These are phyloP conservation scores for Dalbergia cochinchinensis DNA, from an alignment of 306 rosid species.

Conservation along the genomic window DNA sequence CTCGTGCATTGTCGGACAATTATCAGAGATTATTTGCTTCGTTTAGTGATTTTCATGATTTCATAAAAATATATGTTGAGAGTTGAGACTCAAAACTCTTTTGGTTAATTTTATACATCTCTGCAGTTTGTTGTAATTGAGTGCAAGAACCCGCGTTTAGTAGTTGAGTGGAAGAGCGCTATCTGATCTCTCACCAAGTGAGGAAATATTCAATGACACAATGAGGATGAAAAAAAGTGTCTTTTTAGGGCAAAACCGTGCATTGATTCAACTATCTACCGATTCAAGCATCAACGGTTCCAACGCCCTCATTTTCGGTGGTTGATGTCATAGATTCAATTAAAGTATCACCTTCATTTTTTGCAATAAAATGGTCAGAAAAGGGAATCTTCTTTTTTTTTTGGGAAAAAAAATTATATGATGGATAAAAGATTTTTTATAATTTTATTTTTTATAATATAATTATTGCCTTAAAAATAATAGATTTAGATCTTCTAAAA, in stretches of 20 bases:
- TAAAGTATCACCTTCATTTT: too few species aligned
- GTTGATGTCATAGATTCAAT: too few species aligned
- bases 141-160: not conserved
- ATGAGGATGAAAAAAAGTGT: not conserved
- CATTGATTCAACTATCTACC: too few species aligned
- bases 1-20: conserved; percentile 31
- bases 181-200: not conserved
- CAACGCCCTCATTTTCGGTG: too few species aligned
- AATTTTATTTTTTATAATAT: too few species aligned
- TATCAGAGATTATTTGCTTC: conserved; percentile 31
- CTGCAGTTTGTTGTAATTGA: not conserved
- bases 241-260: not conserved
- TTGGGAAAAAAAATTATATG: too few species aligned
- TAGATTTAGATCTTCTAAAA: too few species aligned
- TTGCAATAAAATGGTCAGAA: too few species aligned
- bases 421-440: too few species aligned
- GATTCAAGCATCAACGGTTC: too few species aligned
- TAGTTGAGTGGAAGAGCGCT: not conserved
- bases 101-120: not conserved
- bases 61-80: not conserved
- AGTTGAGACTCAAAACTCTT: conserved; percentile 14
- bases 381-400: too few species aligned
- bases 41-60: conserved; percentile 28
- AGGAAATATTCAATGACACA: not conserved
- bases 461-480: too few species aligned